phyloP scores from a whole-genome alignment of 1,284 basidiomycete species.

The Pascua guehoae region DNA sequence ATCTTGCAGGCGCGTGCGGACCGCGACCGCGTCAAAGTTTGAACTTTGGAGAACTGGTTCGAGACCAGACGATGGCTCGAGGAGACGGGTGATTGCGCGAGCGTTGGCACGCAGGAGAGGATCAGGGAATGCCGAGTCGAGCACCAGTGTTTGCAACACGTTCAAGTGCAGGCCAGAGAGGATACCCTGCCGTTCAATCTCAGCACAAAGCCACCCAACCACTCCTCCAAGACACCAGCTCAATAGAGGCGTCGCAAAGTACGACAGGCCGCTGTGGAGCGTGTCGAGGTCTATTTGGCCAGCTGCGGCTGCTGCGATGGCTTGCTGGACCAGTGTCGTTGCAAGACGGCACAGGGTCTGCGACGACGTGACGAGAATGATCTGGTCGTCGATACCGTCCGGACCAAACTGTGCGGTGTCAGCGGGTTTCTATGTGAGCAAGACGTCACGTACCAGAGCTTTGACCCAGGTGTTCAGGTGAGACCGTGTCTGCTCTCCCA shows the following conservation, averaged over 20 bases:
- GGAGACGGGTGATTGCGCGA: conserved; percentile 22
- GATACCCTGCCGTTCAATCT: conserved; percentile 42
- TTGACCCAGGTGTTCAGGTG: conserved; percentile 47
- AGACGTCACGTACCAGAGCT: conserved; percentile 36
- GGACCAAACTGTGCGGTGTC: conserved; percentile 28
- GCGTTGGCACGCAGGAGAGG: conserved; percentile 33
- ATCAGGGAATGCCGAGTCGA: conserved; percentile 38
- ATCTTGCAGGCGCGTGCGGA: conserved; percentile 25
- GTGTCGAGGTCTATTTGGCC: conserved; percentile 54
- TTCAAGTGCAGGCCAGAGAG: conserved; percentile 43
- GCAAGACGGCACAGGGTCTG: conserved; percentile 49
- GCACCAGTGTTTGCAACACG: conserved; percentile 41
- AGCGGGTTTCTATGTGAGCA: not conserved
- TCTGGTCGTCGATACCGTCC: too few species aligned
- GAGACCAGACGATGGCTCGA: conserved; percentile 30
- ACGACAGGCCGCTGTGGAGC: conserved; percentile 53
- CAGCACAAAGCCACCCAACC: conserved; percentile 46
- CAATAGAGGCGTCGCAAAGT: conserved; percentile 55
- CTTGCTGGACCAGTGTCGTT: conserved; percentile 53
- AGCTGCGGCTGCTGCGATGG: conserved; percentile 48
- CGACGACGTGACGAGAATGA: conserved; percentile 45
- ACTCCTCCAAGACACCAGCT: conserved; percentile 55
- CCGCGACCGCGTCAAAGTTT: conserved; percentile 29
- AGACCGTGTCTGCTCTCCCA: conserved; percentile 37
- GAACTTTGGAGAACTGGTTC: conserved; percentile 35